These are phyloP conservation scores for Musa acuminata DNA, from an alignment of 176 grass and related monocot genomes.

Conservation along the genomic window DNA sequence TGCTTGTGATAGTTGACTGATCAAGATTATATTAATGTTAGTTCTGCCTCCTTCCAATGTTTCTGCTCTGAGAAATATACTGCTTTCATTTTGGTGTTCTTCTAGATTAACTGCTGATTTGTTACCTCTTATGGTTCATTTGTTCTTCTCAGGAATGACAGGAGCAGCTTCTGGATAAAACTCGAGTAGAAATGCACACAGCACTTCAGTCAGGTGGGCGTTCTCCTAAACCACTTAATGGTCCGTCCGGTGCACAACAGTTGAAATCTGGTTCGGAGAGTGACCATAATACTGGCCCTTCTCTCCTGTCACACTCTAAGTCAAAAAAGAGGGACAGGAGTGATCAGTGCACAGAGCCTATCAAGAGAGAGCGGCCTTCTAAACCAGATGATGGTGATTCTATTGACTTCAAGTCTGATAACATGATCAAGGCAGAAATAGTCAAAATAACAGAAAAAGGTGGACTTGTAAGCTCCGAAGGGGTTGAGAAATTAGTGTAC, in stretches of 20 bases:
- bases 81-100: background rate
- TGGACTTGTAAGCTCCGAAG: conserved; percentile 4
- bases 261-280: background rate
- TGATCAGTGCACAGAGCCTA: conserved; percentile 36
- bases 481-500: conserved; percentile 7
- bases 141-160: background rate
- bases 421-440: conserved; percentile 6
- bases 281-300: conserved; percentile 24
- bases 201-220: conserved; percentile 5
- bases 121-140: background rate
- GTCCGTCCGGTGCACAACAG: background rate
- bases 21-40: conserved; percentile 75
- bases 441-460: conserved; percentile 13
- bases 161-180: conserved; percentile 6
- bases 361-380: conserved; percentile 27
- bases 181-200: background rate
- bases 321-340: conserved; percentile 56
- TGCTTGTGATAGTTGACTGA: conserved; percentile 78
- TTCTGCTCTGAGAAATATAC: background rate
- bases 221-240: conserved; percentile 1
- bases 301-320: conserved; percentile 27
- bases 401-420: background rate
- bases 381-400: conserved; percentile 10
- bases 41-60: background rate
- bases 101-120: background rate